Conservation (phyloP, 148 eudicot species). For the Silene uniflora region DNA sequence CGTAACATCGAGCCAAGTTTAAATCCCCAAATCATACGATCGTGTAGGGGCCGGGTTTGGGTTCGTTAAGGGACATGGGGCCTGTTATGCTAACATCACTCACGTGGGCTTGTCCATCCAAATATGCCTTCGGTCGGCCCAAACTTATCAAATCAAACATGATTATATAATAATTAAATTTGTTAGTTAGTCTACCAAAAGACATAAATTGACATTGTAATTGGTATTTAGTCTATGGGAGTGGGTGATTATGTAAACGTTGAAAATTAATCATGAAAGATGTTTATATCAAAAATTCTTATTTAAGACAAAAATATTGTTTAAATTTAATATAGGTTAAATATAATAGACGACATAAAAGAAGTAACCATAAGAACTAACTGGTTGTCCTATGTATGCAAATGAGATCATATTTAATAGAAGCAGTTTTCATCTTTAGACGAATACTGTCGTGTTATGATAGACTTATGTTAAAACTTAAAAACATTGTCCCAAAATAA, state of each 20-base stretch:
- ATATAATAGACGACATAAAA: too few species aligned
- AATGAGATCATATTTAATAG: too few species aligned
- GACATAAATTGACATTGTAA: not conserved
- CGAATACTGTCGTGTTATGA: too few species aligned
- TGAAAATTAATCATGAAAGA: not conserved
- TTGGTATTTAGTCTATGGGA: not conserved
- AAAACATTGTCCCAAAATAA: not conserved
- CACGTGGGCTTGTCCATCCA: constrained; percentile 33
- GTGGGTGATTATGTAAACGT: not conserved
- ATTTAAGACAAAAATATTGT: too few species aligned
- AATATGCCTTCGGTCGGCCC: constrained; percentile 22
- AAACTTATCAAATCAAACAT: constrained; percentile 5
- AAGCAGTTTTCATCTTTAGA: too few species aligned
- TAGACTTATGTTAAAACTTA: too few species aligned
- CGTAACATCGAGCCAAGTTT: not conserved
- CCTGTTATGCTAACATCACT: constrained; percentile 10
- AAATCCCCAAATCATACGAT: not conserved
- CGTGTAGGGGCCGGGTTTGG: not conserved
- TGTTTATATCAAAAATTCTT: not conserved
- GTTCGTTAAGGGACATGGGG: constrained; percentile 15
- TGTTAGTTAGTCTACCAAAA: too few species aligned
- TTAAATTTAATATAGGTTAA: too few species aligned
- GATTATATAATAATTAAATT: not conserved
- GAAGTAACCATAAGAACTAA: too few species aligned
- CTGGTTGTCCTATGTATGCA: too few species aligned